Base-by-base conservation (phyloP, 768 basidiomycete genomes). In the Auriculariales sp. region DNA sequence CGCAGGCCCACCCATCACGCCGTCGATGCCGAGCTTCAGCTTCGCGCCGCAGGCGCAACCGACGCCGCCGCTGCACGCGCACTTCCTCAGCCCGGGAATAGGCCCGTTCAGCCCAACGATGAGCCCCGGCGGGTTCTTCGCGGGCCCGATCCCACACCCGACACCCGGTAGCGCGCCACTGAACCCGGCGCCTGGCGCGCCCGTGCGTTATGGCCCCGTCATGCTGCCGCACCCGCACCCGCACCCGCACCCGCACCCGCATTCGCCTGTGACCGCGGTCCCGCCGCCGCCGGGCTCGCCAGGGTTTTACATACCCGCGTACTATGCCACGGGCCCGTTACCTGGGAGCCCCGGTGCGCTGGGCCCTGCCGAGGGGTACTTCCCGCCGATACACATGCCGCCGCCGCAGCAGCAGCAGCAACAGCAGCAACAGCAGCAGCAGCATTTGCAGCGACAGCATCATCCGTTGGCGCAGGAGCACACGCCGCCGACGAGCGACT, bases 11-110 rank as follows among this genome's bases (percentile, higher is more conserved):
- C 84, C 88, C 1, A 90, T 95, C 59, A 95, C 93, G n/a, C 92
- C 93, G 0, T 86, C 84, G 53, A 97, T 98, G 93, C 94, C 94
- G 1, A 80, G 89, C 4, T 98, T 95, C 66, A 81, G 79, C 11
- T 93, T 95, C 64, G 70, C 83, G 31, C 72, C 77, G 15, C 77
- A 76, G 34, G 60, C 57, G 30, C n/a, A n/a, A n/a, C 66, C 73
- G 59, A 58, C 68, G 39, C 64, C 72, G 46, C 68, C 68, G 7
- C 46, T 70, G 34, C 53, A 64, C 53, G 64, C 64, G 29, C 62
- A 63, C 45, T 66, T 71, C 58, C 53, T 66, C 17, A 59, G 67
- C 42, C 59, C 62, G 17, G 59, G 64, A 44, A 49, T 63, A 15
- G 65, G 63, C 30, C 52, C 55, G 51, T 34, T 55, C 49, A 48